Evolutionary conservation across 108 stramenopile species (phyloP).

Genomic region (Nitzschia inconspicua): DNA sequence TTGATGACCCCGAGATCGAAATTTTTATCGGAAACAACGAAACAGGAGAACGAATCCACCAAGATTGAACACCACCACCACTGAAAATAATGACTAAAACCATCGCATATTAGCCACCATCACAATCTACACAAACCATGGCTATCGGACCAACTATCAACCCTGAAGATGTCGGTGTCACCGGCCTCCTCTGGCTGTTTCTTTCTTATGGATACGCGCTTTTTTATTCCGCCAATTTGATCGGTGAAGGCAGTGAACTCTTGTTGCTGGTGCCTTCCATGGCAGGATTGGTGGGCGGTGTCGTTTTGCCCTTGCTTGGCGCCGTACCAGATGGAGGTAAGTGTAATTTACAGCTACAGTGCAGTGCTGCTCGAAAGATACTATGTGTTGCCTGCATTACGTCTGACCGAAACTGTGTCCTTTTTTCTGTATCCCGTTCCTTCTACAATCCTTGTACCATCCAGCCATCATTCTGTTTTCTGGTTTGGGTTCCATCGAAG

Average conservation of each 20-base stretch:
- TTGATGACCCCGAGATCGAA: no score
- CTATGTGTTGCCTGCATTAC: neutral
- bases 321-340: conserved; percentile 92
- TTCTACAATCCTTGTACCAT: neutral
- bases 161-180: conserved; percentile 48
- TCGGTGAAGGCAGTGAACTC: conserved; percentile 96
- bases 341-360: neutral
- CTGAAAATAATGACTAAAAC: no score
- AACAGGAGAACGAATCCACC: no score
- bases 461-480: conserved; percentile 93
- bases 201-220: conserved; percentile 92
- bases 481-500: conserved; percentile 82
- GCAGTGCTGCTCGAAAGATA: no score
- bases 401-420: no score
- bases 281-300: conserved; percentile 92
- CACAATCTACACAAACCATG: neutral
- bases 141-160: conserved; percentile 18
- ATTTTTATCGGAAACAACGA: no score
- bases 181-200: conserved; percentile 84
- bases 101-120: no score
- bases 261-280: conserved; percentile 87
- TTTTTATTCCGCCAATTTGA: conserved; percentile 85
- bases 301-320: conserved; percentile 95
- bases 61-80: no score
- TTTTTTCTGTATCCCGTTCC: no score